phyloP scores from a whole-genome alignment of 129 eudicot genomes.

The Saussurea involucrata region DNA sequence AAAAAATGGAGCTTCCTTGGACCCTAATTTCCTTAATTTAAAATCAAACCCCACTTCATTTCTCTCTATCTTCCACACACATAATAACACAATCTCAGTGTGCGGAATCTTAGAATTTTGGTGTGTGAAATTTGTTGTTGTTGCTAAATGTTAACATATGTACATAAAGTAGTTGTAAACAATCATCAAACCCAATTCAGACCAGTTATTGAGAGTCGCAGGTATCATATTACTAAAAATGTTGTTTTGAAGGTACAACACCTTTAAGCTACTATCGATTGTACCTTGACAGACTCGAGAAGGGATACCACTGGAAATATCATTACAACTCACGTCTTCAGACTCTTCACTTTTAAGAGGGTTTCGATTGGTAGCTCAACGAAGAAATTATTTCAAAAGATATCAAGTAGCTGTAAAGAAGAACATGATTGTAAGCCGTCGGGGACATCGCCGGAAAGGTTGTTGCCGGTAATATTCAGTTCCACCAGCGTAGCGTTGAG shows the following conservation, averaged over 20 bases:
- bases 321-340: conserved; percentile 64
- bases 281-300: conserved; percentile 51
- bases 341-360: too few relatives aligned
- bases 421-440: conserved; percentile 49
- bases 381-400: conserved; percentile 57
- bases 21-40: too few relatives aligned
- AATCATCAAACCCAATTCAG: conserved; percentile 50
- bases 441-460: conserved; percentile 54
- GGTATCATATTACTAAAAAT: conserved; percentile 48
- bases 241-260: conserved; percentile 64
- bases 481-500: too few relatives aligned
- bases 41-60: too few relatives aligned
- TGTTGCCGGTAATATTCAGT: conserved; percentile 48
- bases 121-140: too few relatives aligned
- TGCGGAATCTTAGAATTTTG: too few relatives aligned
- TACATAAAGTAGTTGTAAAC: too few relatives aligned
- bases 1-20: too few relatives aligned
- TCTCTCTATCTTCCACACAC: too few relatives aligned
- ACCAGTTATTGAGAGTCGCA: conserved; percentile 47
- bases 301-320: conserved; percentile 50
- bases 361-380: conserved; percentile 62
- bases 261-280: conserved; percentile 26
- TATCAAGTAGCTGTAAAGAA: conserved; percentile 41
- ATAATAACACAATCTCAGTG: too few relatives aligned
- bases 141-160: too few relatives aligned